Evolutionary conservation across 2,329 filamentous ascomycete genomes (phyloP), one percentile per base, ranked within the genome.

Genomic region (Arthrocladium fulminans): DNA sequence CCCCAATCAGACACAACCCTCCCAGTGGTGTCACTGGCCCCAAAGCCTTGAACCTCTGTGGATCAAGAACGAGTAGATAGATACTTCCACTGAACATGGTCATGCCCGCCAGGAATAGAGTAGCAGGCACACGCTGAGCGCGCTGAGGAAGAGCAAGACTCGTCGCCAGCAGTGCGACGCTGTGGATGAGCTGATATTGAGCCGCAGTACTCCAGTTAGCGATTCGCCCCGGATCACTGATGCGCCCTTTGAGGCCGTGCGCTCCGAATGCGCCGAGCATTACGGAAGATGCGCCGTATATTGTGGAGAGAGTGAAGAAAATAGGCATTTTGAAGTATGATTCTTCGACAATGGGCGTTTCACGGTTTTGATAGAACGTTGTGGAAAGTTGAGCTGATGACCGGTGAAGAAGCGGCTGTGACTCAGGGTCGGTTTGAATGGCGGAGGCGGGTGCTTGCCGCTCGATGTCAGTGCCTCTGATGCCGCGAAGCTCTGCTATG

Each of bases 161-260:
- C 65, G 3, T 77, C 71, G 17, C 65, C 22, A 84, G 75, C 40
- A 84, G 65, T 34, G 76, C 76, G 25, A 75, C 69, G 12, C 78
- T 77, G 66, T 84, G 81, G 41, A 82, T 66, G 39, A 84, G 71
- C 80, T 84, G 80, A 57, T 84, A 85, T 34, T 84, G 80, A 2
- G 81, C 80, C 1, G 80, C 81, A 0, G 80, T 84, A 9, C 65
- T 63, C 74, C 79, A 84, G 60, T 72, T 82, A 4, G 77, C 74
- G 34, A 84, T 63, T 51, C 72, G 72, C 10, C 69, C 63, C 2
- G 80, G 79, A 55, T 83, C 80, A 8, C 73, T 60, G 59, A 83
- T 77, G 54, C 69, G 68, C 51, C 73, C 73, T 66, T 82, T 83
- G 34, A 84, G 68, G 9, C 80, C 80, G 60, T 85, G 81, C 10